phyloP scores from a whole-genome alignment of 441 rosid genomes.

The Hura crepitans region DNA sequence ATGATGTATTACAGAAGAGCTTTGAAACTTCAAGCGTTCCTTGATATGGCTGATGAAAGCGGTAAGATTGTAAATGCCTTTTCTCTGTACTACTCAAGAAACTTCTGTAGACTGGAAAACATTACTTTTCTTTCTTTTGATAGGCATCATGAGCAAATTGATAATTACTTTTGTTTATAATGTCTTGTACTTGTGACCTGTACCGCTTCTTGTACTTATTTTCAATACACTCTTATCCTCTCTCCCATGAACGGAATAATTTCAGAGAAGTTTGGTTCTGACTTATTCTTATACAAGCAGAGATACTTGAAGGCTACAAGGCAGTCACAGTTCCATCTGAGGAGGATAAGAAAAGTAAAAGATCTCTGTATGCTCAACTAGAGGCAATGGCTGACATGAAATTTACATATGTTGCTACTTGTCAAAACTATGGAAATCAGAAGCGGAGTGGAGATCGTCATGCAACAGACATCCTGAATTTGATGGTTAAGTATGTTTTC shows the following conservation, averaged over 20 bases:
- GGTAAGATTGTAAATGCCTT: constrained; percentile 41
- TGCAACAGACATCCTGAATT: constrained; percentile 91
- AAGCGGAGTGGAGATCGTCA: constrained; percentile 90
- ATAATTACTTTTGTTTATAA: neutral
- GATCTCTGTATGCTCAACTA: constrained; percentile 69
- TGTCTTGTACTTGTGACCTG: constrained; percentile 10
- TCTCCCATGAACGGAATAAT: constrained; percentile 4
- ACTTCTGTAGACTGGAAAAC: neutral
- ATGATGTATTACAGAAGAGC: constrained; percentile 99
- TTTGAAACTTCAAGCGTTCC: constrained; percentile 94
- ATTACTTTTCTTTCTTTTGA: neutral
- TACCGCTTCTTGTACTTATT: constrained; percentile 16
- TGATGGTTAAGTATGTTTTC: constrained; percentile 90
- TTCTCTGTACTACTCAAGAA: neutral
- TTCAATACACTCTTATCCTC: neutral
- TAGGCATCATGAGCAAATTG: constrained; percentile 7
- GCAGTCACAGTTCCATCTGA: constrained; percentile 74
- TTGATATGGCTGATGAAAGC: constrained; percentile 88
- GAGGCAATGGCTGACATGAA: constrained; percentile 98
- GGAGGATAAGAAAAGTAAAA: constrained; percentile 85
- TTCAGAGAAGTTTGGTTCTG: constrained; percentile 12
- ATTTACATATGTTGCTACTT: constrained; percentile 94
- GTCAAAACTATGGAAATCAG: constrained; percentile 92
- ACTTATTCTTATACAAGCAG: constrained; percentile 43
- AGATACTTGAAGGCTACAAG: constrained; percentile 92